A percentile compares a stretch with the other conserved stretches of the same genome.
These are phyloP conservation scores for Boletus subparvulus DNA, from an alignment of 768 basidiomycete genomes.

Conservation along the genomic window DNA sequence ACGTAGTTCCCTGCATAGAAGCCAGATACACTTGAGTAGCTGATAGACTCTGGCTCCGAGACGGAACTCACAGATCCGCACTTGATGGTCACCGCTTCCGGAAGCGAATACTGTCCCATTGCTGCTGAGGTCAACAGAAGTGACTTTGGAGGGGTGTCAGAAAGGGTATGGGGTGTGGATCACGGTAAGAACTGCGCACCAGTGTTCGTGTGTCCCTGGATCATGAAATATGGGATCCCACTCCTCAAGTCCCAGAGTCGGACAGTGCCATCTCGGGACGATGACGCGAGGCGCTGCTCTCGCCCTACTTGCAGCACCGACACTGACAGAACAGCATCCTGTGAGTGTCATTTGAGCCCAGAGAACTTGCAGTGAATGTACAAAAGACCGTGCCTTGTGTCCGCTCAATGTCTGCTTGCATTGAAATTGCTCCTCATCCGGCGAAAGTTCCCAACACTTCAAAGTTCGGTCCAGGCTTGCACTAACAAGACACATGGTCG, in stretches of 20 bases:
- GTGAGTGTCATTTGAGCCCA: not conserved
- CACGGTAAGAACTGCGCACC: conserved; percentile 27
- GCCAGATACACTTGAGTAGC: conserved; percentile 7
- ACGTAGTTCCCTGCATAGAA: conserved; percentile 27
- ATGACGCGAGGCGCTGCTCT: conserved; percentile 36
- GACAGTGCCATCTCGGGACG: conserved; percentile 38
- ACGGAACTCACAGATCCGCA: conserved; percentile 37
- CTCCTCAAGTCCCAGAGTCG: conserved; percentile 37
- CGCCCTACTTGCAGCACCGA: conserved; percentile 34
- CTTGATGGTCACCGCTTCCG: conserved; percentile 37
- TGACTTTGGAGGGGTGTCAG: conserved; percentile 29
- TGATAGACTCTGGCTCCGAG: conserved; percentile 12
- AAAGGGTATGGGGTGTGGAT: conserved; percentile 13
- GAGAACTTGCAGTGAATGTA: not conserved
- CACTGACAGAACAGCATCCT: conserved; percentile 34
- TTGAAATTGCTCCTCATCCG: conserved; percentile 24
- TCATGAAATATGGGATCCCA: conserved; percentile 35
- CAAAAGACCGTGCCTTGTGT: conserved; percentile 22
- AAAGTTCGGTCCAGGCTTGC: conserved; percentile 31
- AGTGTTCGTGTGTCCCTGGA: conserved; percentile 36
- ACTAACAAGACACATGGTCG: conserved; percentile 33
- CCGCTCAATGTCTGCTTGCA: conserved; percentile 33
- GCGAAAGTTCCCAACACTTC: conserved; percentile 48
- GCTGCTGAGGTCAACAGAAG: conserved; percentile 38
- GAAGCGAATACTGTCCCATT: conserved; percentile 35